These are phyloP conservation scores for Yamadazyma insecticola DNA, from an alignment of 805 yeast species.

Conservation along the genomic window DNA sequence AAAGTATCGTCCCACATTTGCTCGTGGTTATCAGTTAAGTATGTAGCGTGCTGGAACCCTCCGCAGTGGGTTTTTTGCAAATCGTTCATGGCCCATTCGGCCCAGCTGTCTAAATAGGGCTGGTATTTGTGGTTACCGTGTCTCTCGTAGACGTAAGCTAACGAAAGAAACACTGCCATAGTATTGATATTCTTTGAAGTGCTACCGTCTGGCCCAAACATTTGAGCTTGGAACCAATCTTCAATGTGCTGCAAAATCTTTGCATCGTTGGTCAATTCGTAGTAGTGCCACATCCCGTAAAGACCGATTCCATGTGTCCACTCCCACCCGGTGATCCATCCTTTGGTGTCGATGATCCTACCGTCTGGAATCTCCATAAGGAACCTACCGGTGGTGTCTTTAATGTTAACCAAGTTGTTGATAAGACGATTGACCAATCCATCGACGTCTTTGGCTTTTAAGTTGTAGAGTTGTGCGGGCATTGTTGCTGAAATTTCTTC, in stretches of 20 bases:
- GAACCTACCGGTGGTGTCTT: slow-evolving; percentile 26
- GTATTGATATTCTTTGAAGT: slow-evolving; percentile 31
- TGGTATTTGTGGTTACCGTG: slow-evolving; percentile 12
- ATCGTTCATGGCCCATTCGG: slow-evolving; percentile 29
- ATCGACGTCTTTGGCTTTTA: slow-evolving; percentile 13
- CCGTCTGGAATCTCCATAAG: slow-evolving; percentile 26
- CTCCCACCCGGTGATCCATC: slow-evolving; percentile 37
- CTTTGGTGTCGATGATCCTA: slow-evolving; percentile 29
- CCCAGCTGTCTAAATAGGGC: slow-evolving; percentile 30
- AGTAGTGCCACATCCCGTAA: slow-evolving; percentile 34
- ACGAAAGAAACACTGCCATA: slow-evolving; percentile 29
- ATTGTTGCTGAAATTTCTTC: slow-evolving; percentile 4
- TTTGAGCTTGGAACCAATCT: slow-evolving; percentile 25
- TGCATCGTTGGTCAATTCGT: slow-evolving; percentile 20
- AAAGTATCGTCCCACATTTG: slow-evolving; percentile 29
- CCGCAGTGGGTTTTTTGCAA: slow-evolving; percentile 27
- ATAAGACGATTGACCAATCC: slow-evolving; percentile 15
- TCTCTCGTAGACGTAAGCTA: slow-evolving; percentile 25
- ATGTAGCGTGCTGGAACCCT: slow-evolving; percentile 32
- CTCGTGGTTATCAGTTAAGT: slow-evolving; percentile 21
- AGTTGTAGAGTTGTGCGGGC: slow-evolving; percentile 13
- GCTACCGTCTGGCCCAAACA: slow-evolving; percentile 24
- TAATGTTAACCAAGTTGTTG: slow-evolving; percentile 21
- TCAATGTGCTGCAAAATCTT: slow-evolving; percentile 17
- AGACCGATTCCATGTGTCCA: slow-evolving; percentile 38